Evolutionary conservation across 169 alveolate species (phyloP).

Genomic region (Plasmodium inui): DNA sequence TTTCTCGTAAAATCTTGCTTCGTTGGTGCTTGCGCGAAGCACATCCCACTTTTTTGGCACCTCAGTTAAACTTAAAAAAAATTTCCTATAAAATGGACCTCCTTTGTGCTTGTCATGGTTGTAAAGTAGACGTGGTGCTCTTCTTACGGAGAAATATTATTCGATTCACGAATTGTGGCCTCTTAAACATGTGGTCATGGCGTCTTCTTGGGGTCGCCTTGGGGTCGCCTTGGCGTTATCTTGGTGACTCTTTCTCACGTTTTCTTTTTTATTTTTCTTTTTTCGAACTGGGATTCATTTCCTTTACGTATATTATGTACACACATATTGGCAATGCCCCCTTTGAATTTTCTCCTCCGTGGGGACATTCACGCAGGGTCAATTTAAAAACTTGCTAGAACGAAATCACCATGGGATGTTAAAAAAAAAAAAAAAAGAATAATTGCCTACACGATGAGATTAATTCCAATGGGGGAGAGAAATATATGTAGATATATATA

Average conservation of each 20-base stretch:
- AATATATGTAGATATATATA: background rate
- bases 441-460: background rate
- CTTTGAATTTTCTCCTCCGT: background rate
- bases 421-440: background rate
- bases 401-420: background rate
- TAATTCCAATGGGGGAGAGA: background rate
- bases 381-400: background rate
- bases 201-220: too few species aligned
- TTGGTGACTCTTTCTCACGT: background rate
- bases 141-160: background rate
- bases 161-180: background rate
- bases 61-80: background rate
- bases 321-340: background rate
- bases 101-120: background rate
- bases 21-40: background rate
- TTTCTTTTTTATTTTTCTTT: background rate
- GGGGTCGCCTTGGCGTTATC: background rate
- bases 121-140: background rate
- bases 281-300: background rate
- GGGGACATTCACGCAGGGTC: background rate
- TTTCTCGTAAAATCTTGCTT: background rate
- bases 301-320: constrained; percentile 1
- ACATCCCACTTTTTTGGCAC: background rate
- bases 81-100: background rate
- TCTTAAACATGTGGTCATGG: background rate